phyloP scores from a whole-genome alignment of 257 asterid species.

The Scutellaria galericulata region DNA sequence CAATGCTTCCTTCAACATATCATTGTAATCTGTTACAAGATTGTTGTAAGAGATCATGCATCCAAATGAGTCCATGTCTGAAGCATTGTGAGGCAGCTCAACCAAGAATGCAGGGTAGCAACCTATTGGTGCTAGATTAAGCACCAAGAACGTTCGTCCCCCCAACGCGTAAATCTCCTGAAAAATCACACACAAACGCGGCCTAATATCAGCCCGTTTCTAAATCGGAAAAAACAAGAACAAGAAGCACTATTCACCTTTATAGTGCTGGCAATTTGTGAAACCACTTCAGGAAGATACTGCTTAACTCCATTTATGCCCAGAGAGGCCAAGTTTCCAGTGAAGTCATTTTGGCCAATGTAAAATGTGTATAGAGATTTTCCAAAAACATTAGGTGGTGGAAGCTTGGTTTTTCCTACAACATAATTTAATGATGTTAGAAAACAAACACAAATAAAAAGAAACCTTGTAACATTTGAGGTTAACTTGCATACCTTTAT shows the following conservation, averaged over 20 bases:
- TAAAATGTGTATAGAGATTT: conserved; percentile 77
- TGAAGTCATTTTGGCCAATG: conserved; percentile 88
- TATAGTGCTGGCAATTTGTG: conserved; percentile 69
- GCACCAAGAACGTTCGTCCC: conserved; percentile 67
- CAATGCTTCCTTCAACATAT: conserved; percentile 59
- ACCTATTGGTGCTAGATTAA: conserved; percentile 79
- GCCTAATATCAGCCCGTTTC: background rate
- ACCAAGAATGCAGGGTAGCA: conserved; percentile 78
- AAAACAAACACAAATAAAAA: background rate
- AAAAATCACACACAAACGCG: background rate
- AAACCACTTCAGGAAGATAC: conserved; percentile 63
- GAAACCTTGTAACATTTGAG: background rate
- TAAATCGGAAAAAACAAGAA: no score
- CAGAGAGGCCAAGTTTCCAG: conserved; percentile 52
- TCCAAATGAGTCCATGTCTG: conserved; percentile 68
- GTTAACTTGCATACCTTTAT: conserved; percentile 40
- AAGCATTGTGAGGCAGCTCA: conserved; percentile 56
- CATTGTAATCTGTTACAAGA: conserved; percentile 68
- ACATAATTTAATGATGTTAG: background rate
- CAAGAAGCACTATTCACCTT: conserved; percentile 47
- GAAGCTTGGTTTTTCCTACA: conserved; percentile 52
- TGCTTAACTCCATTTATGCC: conserved; percentile 65
- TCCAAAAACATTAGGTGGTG: conserved; percentile 59
- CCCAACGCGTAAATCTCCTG: conserved; percentile 74
- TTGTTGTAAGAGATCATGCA: conserved; percentile 75